Evolutionary conservation across 139 green algal species (phyloP).

Genomic region (Coelastrella sp.): DNA sequence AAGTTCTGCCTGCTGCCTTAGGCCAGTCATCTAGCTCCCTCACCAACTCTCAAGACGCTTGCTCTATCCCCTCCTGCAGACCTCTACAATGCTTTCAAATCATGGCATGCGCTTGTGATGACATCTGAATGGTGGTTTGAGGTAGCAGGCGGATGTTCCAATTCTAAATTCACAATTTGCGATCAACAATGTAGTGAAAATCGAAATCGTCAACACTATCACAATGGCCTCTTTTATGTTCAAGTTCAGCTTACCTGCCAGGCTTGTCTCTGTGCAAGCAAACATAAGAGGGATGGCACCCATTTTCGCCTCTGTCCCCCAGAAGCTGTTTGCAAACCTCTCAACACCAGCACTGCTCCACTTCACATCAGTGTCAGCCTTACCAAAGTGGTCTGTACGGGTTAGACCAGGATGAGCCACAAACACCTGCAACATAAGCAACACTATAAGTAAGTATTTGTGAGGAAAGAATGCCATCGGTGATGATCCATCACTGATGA

Average conservation of each 20-base stretch:
- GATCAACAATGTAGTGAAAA: not conserved
- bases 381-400: conserved; percentile 57
- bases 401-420: conserved; percentile 27
- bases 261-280: conserved; percentile 30
- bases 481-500: too few relatives aligned
- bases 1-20: not conserved
- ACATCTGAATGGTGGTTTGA: too few relatives aligned
- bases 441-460: not conserved
- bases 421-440: conserved; percentile 34
- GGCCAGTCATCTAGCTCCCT: too few relatives aligned
- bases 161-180: too few relatives aligned
- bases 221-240: not conserved
- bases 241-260: not conserved
- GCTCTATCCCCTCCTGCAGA: too few relatives aligned
- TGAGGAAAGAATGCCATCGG: too few relatives aligned
- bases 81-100: too few relatives aligned
- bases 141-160: too few relatives aligned
- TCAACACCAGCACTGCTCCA: conserved; percentile 50
- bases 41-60: too few relatives aligned
- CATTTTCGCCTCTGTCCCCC: conserved; percentile 35
- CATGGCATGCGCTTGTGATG: too few relatives aligned
- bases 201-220: too few relatives aligned
- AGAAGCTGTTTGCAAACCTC: conserved; percentile 54
- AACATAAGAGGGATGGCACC: conserved; percentile 55
- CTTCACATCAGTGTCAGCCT: conserved; percentile 55